phyloP scores from a whole-genome alignment of 2,329 filamentous ascomycete species.

The Cercospora sp. region DNA sequence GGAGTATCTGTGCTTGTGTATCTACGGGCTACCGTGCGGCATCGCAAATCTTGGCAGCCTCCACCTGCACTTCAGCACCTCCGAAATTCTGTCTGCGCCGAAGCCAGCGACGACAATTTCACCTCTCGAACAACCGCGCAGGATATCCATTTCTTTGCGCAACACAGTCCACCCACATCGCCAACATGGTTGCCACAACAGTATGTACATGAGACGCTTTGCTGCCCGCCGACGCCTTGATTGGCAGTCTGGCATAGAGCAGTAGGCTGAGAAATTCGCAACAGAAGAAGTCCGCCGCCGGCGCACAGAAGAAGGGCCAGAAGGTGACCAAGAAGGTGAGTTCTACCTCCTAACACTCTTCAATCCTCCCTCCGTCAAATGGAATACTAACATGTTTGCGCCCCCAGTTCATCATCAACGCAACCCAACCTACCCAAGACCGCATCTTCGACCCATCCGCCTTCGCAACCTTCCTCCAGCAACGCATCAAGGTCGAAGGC shows the following conservation, averaged over 20 bases:
- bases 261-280: constrained; percentile 75
- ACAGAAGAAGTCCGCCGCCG: constrained; percentile 57
- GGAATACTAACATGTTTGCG: neutral
- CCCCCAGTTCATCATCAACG: constrained; percentile 94
- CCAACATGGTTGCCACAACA: constrained; percentile 80
- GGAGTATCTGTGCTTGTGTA: neutral
- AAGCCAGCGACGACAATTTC: neutral
- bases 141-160: constrained; percentile 90
- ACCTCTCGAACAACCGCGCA: constrained; percentile 56
- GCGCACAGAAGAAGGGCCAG: constrained; percentile 52
- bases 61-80: constrained; percentile 4
- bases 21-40: neutral
- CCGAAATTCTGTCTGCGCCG: constrained; percentile 3
- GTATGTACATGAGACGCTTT: constrained; percentile 89
- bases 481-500: constrained; percentile 99
- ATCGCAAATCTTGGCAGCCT: neutral
- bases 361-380: neutral
- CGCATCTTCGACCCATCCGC: constrained; percentile 99
- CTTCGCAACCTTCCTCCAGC: constrained; percentile 99
- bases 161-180: constrained; percentile 42
- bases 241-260: constrained; percentile 51
- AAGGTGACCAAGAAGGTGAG: constrained; percentile 81
- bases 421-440: constrained; percentile 94
- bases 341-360: constrained; percentile 1
- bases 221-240: constrained; percentile 72